A percentile compares a stretch with the other conserved stretches of the same genome.
phyloP scores from a whole-genome alignment of 768 basidiomycete species.

The Panaeolus cyanescens region DNA sequence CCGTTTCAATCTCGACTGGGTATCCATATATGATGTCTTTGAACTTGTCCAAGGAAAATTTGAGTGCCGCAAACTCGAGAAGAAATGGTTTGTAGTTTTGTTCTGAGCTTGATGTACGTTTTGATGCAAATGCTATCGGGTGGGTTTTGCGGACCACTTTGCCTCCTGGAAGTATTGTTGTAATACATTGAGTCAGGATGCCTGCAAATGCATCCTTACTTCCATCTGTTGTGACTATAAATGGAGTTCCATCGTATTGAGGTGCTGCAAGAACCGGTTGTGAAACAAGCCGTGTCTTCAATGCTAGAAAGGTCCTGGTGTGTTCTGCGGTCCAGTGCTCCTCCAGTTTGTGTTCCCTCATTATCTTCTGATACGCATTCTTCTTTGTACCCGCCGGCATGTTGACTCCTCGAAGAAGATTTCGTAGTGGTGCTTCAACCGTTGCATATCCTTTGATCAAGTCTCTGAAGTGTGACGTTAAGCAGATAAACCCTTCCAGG shows the following conservation, averaged over 20 bases:
- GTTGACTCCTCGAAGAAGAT: constrained; percentile 21
- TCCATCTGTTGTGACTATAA: constrained; percentile 36
- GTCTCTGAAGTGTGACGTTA: constrained; percentile 31
- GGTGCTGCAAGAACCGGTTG: constrained; percentile 30
- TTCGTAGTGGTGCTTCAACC: constrained; percentile 26
- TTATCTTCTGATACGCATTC: constrained; percentile 20
- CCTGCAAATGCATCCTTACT: constrained; percentile 33
- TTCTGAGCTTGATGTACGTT: constrained; percentile 30
- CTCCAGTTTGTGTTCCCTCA: constrained; percentile 16
- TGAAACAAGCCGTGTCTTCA: constrained; percentile 28
- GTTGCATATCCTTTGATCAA: constrained; percentile 32
- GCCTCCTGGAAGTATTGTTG: constrained; percentile 17
- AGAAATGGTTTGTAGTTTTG: constrained; percentile 34
- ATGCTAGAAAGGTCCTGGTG: constrained; percentile 16
- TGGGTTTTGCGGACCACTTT: constrained; percentile 13
- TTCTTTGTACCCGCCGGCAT: constrained; percentile 17
- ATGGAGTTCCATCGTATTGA: constrained; percentile 27
- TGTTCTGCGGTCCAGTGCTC: constrained; percentile 16
- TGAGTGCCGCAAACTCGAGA: constrained; percentile 37
- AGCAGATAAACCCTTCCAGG: constrained; percentile 31
- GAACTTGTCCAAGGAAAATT: constrained; percentile 33
- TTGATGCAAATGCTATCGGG: constrained; percentile 35
- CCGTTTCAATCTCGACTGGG: constrained; percentile 34
- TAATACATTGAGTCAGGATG: constrained; percentile 25
- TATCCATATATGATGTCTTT: constrained; percentile 27